These are phyloP conservation scores for Paramecium biaurelia DNA, from an alignment of 73 alveolate genomes.

Conservation along the genomic window DNA sequence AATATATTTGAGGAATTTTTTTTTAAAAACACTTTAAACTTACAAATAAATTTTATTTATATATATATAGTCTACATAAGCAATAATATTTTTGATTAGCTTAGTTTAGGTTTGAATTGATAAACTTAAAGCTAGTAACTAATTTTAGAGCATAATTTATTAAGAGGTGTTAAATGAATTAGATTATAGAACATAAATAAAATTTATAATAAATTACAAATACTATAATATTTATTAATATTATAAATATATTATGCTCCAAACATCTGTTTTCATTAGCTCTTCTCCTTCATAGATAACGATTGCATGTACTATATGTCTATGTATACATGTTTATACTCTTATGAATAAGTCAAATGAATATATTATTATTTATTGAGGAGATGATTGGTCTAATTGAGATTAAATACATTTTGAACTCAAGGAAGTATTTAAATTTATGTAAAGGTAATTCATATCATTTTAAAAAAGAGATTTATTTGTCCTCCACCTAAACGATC, in stretches of 20 bases:
- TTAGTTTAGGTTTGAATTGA: neutral
- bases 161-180: neutral
- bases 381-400: conserved; percentile 13
- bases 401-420: neutral
- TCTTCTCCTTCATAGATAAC: neutral
- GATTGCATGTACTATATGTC: conserved; percentile 15
- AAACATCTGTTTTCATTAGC: neutral
- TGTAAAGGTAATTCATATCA: neutral
- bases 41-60: neutral
- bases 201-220: neutral
- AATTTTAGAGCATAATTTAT: neutral
- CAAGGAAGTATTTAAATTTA: neutral
- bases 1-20: neutral
- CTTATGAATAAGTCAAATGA: conserved; percentile 31
- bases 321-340: neutral
- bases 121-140: neutral
- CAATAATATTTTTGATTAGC: neutral
- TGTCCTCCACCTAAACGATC: conserved; percentile 36
- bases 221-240: neutral
- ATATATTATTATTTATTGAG: neutral
- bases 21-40: neutral
- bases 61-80: neutral
- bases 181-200: neutral
- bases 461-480: neutral
- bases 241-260: neutral